Base-by-base conservation (phyloP, 768 basidiomycete genomes). In the Tricholoma sp. region DNA sequence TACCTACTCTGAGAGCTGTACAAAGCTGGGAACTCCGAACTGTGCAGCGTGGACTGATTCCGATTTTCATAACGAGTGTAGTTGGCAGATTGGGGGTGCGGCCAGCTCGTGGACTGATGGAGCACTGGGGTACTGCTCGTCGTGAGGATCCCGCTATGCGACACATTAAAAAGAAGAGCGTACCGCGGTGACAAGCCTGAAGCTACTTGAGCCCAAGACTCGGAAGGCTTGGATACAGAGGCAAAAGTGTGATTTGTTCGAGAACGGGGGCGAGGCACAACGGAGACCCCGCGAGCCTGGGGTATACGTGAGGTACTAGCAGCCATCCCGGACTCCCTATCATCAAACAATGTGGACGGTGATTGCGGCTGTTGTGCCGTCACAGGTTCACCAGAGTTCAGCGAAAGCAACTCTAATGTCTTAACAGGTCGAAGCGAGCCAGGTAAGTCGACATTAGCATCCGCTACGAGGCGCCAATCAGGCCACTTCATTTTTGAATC, bases 371-470 rank as follows among this genome's bases (percentile, higher is more conserved):
- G 11, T 13, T 7, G 44, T 11, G 11, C 12, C 12, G 24, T 13
- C 12, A 12, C 4, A 45, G 20, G 8, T 47, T 12, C 45, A 13
- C 15, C 15, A n/a, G 29, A 6, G n/a, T 17, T 31, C 10, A 31
- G 47, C n/a, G 47, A 10, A 49, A 32, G 47, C 15, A 5, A 9
- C 28, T 10, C 11, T n/a, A 3, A 12, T 1, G 9, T 8, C n/a
- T 31, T n/a, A 15, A 6, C 17, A 32, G 47, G 47, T 49, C 60
- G 62, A 5, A 55, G 60, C 24, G 57, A 66, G 18, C 68, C 68
- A n/a, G 74, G 75, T 32, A 75, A 63, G 54, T 69, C 58, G 13
- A 65, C 72, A 3, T 42, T 58, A 8, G 62, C 68, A 17, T 63
- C 58, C 2, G 67, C 57, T 7, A 77, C 65, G 10, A 56, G 37